Evolutionary conservation across 331 rosid species (phyloP).

Genomic region (Malus hybrid): DNA sequence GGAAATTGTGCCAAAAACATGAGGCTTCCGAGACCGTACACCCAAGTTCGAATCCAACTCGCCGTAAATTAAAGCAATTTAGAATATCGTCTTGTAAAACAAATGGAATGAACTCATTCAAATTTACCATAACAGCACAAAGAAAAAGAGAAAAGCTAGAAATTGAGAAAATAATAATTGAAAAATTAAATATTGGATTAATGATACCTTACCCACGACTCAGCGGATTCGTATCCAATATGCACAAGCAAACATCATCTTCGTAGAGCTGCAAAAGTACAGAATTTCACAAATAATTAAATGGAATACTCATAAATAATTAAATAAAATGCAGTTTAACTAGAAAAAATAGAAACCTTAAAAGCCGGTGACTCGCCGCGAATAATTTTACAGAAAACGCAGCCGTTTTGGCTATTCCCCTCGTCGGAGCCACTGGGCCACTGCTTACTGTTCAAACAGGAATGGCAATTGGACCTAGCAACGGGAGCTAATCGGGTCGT

Average conservation of each 20-base stretch:
- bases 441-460: conserved; percentile 7
- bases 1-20: too few species aligned
- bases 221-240: conserved; percentile 78
- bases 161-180: neutral
- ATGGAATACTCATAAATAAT: neutral
- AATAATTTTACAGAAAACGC: conserved; percentile 77
- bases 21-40: too few species aligned
- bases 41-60: too few species aligned
- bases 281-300: conserved; percentile 1
- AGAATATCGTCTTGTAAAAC: too few species aligned
- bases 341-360: conserved; percentile 29
- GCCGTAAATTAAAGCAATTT: too few species aligned
- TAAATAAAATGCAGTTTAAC: neutral
- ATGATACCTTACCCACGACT: conserved; percentile 96
- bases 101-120: too few species aligned
- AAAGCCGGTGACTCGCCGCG: conserved; percentile 63
- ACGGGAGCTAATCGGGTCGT: neutral
- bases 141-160: neutral
- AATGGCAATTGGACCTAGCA: conserved; percentile 19
- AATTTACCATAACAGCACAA: neutral
- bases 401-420: conserved; percentile 24
- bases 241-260: conserved; percentile 80
- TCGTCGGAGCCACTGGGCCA: conserved; percentile 4
- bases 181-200: conserved; percentile 16
- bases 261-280: conserved; percentile 64